Evolutionary conservation across 2,329 filamentous ascomycete species (phyloP), one percentile per base, ranked within the genome.

Genomic region (Fusarium cicatricum): DNA sequence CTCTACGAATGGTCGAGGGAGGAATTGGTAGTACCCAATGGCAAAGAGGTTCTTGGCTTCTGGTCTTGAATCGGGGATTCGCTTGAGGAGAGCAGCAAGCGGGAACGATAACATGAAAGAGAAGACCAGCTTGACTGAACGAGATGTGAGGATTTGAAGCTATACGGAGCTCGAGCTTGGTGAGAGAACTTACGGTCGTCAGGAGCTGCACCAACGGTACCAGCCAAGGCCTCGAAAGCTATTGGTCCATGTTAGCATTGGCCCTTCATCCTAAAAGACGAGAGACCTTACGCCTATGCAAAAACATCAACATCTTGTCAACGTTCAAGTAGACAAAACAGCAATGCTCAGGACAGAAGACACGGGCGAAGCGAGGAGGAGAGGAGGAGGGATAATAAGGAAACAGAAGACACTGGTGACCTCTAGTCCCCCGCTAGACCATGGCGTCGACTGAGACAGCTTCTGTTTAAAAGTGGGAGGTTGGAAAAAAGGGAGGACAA

Each of bases 61-160:
- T 49, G 94, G 94, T 46, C 89, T 87, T 42, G 85, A 78, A 77
- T 99, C 95, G 28, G 95, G 94, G 16, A 99, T 83, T 47, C 95
- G 86, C 76, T 99, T 99, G 9, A 99, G 82, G 21, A 96, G 74
- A 19, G 84, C 95, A 41, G 95, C 92, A 49, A 99, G 83, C 3
- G 95, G 95, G 71, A 96, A 99, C 11, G 95, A 98, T 33, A 97
- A 76, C 41, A 99, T 82, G 74, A 98, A 96, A 7, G 91, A 92
- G 72, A 88, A 88, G 68, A 97, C 89, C 67, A 98, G 89, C 75
- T 99, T 99, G 66, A 99, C 93, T 97, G 67, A 52, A 41, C n/a
- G 10, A 19, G 28, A 46, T 41, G 51, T 69, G 38, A 66, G 62
- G 31, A 36, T n/a, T 16, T 19, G 23, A 16, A 31, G 46, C 36